A percentile compares a stretch with the other conserved stretches of the same genome.
phyloP scores from a whole-genome alignment of 768 basidiomycete species.

The Naematelia encephala region DNA sequence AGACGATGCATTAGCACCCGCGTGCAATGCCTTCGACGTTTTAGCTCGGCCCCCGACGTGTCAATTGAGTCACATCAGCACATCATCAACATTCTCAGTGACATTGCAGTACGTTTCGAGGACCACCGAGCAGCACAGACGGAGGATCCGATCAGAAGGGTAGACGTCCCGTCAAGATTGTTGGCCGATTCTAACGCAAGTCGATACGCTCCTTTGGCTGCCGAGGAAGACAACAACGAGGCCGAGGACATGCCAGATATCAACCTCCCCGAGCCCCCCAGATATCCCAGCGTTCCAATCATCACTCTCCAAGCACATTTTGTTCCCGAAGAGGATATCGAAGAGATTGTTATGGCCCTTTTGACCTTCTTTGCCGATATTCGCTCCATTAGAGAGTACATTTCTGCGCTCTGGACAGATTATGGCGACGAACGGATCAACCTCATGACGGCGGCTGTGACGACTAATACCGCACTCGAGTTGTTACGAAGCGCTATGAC shows the following conservation, averaged over 20 bases:
- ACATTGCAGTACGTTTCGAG: too few relatives aligned
- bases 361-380: background rate
- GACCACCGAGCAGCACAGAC: too few relatives aligned
- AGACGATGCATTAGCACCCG: background rate
- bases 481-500: background rate
- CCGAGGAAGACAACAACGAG: too few relatives aligned
- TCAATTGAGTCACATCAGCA: background rate
- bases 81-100: background rate
- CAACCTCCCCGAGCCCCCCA: background rate
- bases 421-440: background rate
- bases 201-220: too few relatives aligned
- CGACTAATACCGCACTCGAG: constrained; percentile 6
- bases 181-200: too few relatives aligned
- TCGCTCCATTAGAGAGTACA: background rate
- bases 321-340: background rate
- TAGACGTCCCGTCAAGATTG: too few relatives aligned
- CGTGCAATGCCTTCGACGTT: background rate
- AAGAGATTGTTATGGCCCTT: background rate
- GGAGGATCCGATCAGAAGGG: too few relatives aligned
- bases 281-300: background rate
- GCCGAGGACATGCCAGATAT: background rate
- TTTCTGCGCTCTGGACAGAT: background rate
- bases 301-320: background rate
- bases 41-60: background rate
- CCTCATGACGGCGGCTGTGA: constrained; percentile 2